Base-by-base conservation (phyloP, 805 yeast species). In the Kodamaea jinghongensis region DNA sequence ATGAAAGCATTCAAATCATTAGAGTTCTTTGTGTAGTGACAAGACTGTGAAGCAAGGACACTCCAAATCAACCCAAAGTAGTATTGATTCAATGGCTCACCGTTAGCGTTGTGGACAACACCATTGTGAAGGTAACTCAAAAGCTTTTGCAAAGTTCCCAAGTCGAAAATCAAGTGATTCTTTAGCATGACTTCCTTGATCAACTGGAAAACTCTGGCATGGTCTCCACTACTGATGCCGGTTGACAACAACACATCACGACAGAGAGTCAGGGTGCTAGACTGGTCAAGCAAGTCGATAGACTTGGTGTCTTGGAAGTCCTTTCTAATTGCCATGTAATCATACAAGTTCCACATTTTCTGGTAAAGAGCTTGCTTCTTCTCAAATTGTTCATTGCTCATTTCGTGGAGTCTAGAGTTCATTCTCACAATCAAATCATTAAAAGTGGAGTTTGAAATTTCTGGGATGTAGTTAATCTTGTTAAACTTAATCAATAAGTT, bases 131-230 rank as follows among this genome's bases (percentile, higher is more conserved):
- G 60, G 41, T 63, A 65, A 22, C 51, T 48, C 31, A 58, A 52
- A 12, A 61, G 35, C 30, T 63, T 65, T 38, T 57, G 60, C 17
- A 61, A 54, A 3, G 56, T 51, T 14, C 47, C 49, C 50, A 60
- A 41, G 39, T 65, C 65, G 22, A 44, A 49, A 23, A 68, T 45
- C 25, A 56, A 44, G 36, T 63, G 64, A 25, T 62, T 50, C 36
- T 56, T 61, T 15, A 65, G 30, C 23, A 67, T 40, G 2, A 68
- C 43, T 30, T 66, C 65, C 42, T 67, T 69, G 13, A 66, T 50
- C 26, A 69, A 39, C 39, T 67, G 69, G 38, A 58, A 65, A 10
- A 61, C 49, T 17, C 53, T 54, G 31, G 62, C 56, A 36, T 55
- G 61, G 40, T 69, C 73, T 4, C 63, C 60, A 28, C 56, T 39